These are phyloP conservation scores for Cystofilobasidium macerans DNA, from an alignment of 768 basidiomycete species.

Conservation along the genomic window DNA sequence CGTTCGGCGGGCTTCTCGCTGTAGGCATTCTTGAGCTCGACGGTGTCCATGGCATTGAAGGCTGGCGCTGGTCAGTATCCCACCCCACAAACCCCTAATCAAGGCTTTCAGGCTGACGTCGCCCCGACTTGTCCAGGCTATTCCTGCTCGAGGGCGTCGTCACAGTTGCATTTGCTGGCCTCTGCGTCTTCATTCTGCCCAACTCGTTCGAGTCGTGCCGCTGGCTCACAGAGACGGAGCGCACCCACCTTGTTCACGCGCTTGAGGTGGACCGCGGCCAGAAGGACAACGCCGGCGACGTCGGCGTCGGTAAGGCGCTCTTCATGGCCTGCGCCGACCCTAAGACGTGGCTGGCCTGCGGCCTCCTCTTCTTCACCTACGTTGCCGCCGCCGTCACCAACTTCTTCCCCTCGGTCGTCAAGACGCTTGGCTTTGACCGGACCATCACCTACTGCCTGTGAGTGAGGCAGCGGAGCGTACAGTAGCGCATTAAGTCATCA, in stretches of 20 bases:
- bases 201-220: conserved; percentile 71
- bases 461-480: too few species aligned
- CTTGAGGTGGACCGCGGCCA: conserved; percentile 33
- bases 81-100: background rate
- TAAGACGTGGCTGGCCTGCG: conserved; percentile 32
- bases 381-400: conserved; percentile 34
- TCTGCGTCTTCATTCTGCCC: conserved; percentile 27
- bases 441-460: conserved; percentile 33
- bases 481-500: background rate
- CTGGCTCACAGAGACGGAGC: conserved; percentile 42
- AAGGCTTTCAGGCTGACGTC: conserved; percentile 20
- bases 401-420: conserved; percentile 31
- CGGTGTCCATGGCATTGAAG: conserved; percentile 33
- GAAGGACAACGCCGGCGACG: conserved; percentile 32
- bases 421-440: background rate
- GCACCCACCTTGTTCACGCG: conserved; percentile 30
- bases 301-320: conserved; percentile 29
- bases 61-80: conserved; percentile 37
- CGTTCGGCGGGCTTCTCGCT: conserved; percentile 34
- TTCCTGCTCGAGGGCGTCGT: background rate
- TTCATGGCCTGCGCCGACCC: conserved; percentile 32
- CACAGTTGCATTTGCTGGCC: background rate
- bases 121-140: background rate
- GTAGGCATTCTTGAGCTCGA: conserved; percentile 32
- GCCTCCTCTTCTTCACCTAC: conserved; percentile 21